Percentiles rank a stretch among this genome's conserved stretches.
Conservation (phyloP, 371 early-diverging fungal genomes). For the Syncephalastrum monosporum region DNA sequence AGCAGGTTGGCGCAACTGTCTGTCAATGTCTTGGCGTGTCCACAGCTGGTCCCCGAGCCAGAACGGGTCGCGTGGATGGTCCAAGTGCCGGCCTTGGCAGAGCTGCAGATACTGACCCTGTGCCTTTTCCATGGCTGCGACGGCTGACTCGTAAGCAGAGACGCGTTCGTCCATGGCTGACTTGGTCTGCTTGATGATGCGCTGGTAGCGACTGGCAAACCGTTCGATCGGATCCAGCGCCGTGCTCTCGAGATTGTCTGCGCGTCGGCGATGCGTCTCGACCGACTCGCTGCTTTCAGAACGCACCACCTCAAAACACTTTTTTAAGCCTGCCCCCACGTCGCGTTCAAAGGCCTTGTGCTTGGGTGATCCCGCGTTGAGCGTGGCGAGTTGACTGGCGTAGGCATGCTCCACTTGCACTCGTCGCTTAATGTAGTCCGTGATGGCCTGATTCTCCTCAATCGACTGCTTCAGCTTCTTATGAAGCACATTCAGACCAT, state of each 20-base stretch:
- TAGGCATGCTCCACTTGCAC: conserved; percentile 62
- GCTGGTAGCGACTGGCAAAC: conserved; percentile 50
- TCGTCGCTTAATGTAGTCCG: conserved; percentile 62
- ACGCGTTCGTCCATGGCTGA: conserved; percentile 50
- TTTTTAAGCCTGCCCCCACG: conserved; percentile 67
- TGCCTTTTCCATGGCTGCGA: too few species aligned
- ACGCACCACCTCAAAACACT: conserved; percentile 67
- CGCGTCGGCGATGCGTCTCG: conserved; percentile 56
- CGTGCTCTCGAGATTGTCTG: conserved; percentile 55
- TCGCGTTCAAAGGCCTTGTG: conserved; percentile 51
- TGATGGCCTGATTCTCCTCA: conserved; percentile 65
- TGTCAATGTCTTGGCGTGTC: conserved; percentile 2
- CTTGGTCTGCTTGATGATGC: conserved; percentile 29
- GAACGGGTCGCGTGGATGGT: too few species aligned
- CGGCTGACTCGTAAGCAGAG: too few species aligned
- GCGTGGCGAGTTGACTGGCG: conserved; percentile 42
- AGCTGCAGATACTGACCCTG: too few species aligned
- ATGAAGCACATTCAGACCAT: conserved; percentile 64
- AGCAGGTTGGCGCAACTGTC: too few species aligned
- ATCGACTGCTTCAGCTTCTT: conserved; percentile 64
- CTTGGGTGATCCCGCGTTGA: neutral
- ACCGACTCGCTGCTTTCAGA: conserved; percentile 59
- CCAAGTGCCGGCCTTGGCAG: too few species aligned
- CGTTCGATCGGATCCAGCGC: conserved; percentile 61
- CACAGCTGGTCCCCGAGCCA: conserved; percentile 7